Evolutionary conservation across 495 filamentous ascomycete genomes (phyloP).

Genomic region (Aspergillus heteromorphus): DNA sequence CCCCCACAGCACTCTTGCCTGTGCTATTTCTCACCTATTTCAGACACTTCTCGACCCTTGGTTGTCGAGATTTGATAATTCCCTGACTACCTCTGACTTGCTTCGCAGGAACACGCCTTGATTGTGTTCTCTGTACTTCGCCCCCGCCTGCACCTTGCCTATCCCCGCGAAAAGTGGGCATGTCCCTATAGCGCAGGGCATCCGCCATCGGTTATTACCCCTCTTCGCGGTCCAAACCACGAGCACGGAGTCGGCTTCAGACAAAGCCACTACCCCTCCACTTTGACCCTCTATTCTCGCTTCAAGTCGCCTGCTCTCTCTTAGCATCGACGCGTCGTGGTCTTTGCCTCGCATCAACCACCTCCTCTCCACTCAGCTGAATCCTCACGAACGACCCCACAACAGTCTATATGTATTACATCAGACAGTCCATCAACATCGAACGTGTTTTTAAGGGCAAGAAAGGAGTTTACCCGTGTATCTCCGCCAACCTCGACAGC

Average conservation of each 20-base stretch:
- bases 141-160: slow-evolving; percentile 14
- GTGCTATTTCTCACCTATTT: slow-evolving; percentile 9
- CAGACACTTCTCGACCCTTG: neutral
- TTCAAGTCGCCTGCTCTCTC: neutral
- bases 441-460: slow-evolving; percentile 1
- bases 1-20: slow-evolving; percentile 13
- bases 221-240: slow-evolving; percentile 2
- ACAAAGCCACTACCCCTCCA: neutral
- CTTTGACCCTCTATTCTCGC: neutral
- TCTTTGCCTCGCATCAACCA: slow-evolving; percentile 2
- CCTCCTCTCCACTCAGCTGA: neutral
- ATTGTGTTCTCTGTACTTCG: slow-evolving; percentile 2
- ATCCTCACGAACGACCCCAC: neutral
- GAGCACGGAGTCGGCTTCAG: neutral
- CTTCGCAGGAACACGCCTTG: neutral
- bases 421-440: slow-evolving; percentile 7
- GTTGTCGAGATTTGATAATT: neutral
- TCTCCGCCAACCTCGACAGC: neutral
- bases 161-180: slow-evolving; percentile 19
- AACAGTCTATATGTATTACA: slow-evolving; percentile 20
- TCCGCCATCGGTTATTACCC: neutral
- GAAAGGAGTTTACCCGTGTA: neutral
- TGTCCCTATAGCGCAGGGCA: slow-evolving; percentile 10
- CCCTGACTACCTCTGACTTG: neutral
- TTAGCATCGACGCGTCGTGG: slow-evolving; percentile 8